Conservation (phyloP, 257 asterid genomes). For the Rubia yunnanensis region DNA sequence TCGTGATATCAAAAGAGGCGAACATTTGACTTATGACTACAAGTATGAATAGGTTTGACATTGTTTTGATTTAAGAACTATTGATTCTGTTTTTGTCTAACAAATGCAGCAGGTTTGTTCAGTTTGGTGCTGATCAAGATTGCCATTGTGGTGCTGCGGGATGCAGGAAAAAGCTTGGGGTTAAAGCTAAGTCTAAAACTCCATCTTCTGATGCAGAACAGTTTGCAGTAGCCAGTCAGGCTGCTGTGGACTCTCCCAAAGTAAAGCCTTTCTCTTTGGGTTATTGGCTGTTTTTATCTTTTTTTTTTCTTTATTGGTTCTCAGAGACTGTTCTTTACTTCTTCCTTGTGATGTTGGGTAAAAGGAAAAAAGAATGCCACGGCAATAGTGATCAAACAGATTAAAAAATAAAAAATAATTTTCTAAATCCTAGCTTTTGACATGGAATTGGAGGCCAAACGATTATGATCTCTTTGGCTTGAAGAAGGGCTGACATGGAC, state of each 20-base stretch:
- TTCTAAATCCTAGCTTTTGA: no score
- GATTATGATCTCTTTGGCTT: conserved; percentile 9
- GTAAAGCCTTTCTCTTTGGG: conserved; percentile 31
- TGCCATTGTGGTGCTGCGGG: conserved; percentile 85
- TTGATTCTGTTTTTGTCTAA: conserved; percentile 33
- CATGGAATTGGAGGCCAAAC: no score
- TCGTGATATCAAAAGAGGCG: conserved; percentile 72
- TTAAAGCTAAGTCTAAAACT: conserved; percentile 53
- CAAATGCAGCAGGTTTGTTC: conserved; percentile 88
- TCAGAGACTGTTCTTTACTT: no score
- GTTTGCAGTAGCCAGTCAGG: conserved; percentile 52
- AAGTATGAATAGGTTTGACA: conserved; percentile 50
- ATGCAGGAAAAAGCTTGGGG: conserved; percentile 86
- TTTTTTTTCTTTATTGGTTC: no score
- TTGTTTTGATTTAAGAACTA: conserved; percentile 6
- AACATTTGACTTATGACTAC: conserved; percentile 89
- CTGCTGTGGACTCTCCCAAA: conserved; percentile 48
- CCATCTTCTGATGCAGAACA: conserved; percentile 70
- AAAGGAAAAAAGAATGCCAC: no score
- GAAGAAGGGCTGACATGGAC: neutral
- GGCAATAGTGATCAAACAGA: no score
- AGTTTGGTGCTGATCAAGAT: conserved; percentile 98
- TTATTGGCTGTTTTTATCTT: neutral
- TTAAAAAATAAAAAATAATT: no score
- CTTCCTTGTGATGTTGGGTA: no score